Percentiles rank a stretch among this genome's conserved stretches.
Evolutionary conservation across 495 filamentous ascomycete species (phyloP).

Genomic region (Friedmanniomyces simplex): DNA sequence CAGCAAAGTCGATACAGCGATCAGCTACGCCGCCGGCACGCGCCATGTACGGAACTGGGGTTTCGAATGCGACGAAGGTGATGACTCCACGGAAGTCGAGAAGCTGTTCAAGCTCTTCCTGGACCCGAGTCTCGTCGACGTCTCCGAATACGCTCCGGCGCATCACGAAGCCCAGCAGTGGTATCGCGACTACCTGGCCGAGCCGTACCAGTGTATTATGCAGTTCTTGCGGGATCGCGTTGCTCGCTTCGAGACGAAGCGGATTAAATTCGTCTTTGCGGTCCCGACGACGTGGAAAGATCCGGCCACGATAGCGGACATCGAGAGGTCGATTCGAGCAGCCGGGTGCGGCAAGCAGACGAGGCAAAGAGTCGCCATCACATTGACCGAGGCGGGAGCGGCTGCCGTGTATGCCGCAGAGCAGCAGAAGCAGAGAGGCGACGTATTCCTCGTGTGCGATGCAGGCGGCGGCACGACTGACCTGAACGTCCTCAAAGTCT

Average conservation of each 20-base stretch:
- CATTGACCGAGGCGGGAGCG: constrained; percentile 58
- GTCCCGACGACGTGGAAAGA: constrained; percentile 59
- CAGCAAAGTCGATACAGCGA: neutral
- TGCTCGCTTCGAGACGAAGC: constrained; percentile 30
- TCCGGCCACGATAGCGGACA: constrained; percentile 42
- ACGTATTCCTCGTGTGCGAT: constrained; percentile 45
- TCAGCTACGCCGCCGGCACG: neutral
- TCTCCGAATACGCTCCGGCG: constrained; percentile 22
- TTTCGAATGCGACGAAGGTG: constrained; percentile 1
- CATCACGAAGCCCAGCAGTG: constrained; percentile 43
- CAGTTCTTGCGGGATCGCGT: constrained; percentile 32
- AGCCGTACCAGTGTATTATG: constrained; percentile 47
- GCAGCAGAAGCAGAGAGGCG: constrained; percentile 27
- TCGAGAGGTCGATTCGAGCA: neutral
- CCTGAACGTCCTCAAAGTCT: constrained; percentile 24
- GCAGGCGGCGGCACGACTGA: constrained; percentile 45
- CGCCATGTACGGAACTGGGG: neutral
- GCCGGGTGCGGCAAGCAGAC: constrained; percentile 41
- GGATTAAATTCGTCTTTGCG: constrained; percentile 54
- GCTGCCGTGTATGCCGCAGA: constrained; percentile 48
- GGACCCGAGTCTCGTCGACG: constrained; percentile 33
- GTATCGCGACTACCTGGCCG: constrained; percentile 44
- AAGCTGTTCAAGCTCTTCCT: constrained; percentile 48
- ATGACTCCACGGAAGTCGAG: neutral
- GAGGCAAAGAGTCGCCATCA: constrained; percentile 41